These are phyloP conservation scores for Mycena venus DNA, from an alignment of 768 basidiomycete genomes.

Conservation along the genomic window DNA sequence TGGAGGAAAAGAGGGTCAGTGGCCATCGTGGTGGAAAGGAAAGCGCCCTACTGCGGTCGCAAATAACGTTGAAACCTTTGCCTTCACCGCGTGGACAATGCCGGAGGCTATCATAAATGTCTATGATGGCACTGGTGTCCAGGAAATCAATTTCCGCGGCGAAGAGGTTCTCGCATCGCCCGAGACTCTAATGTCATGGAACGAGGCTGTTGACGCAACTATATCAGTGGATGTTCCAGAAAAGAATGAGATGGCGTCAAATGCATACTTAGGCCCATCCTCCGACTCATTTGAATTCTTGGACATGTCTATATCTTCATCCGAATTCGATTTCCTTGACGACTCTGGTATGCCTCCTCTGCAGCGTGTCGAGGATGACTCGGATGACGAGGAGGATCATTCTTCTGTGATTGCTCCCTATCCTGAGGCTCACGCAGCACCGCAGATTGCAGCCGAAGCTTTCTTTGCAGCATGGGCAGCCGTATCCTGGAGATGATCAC, in stretches of 20 bases:
- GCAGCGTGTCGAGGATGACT: too few relatives aligned
- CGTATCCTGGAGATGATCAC: conserved; percentile 8
- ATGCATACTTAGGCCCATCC: neutral
- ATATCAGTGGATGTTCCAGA: neutral
- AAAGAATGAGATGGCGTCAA: neutral
- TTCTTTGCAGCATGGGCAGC: conserved; percentile 8
- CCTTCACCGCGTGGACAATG: too few relatives aligned
- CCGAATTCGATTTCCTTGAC: too few relatives aligned
- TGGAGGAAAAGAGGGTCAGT: conserved; percentile 20
- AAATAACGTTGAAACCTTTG: too few relatives aligned
- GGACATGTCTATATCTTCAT: too few relatives aligned
- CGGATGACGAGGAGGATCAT: neutral
- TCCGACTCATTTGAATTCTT: too few relatives aligned
- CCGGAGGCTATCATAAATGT: conserved; percentile 11
- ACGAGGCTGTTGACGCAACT: neutral
- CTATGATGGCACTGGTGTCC: conserved; percentile 4
- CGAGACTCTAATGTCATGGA: too few relatives aligned
- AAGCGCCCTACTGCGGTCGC: neutral
- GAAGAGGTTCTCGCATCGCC: conserved; percentile 16
- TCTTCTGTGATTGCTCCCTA: too few relatives aligned
- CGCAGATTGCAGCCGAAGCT: too few relatives aligned
- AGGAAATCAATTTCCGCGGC: conserved; percentile 7
- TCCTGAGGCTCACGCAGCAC: too few relatives aligned
- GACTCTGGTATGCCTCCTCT: too few relatives aligned
- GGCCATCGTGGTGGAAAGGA: conserved; percentile 9